A percentile compares a stretch with the other conserved stretches of the same genome.
Conservation (phyloP, 139 green algal genomes). For the Micractinium sp. region DNA sequence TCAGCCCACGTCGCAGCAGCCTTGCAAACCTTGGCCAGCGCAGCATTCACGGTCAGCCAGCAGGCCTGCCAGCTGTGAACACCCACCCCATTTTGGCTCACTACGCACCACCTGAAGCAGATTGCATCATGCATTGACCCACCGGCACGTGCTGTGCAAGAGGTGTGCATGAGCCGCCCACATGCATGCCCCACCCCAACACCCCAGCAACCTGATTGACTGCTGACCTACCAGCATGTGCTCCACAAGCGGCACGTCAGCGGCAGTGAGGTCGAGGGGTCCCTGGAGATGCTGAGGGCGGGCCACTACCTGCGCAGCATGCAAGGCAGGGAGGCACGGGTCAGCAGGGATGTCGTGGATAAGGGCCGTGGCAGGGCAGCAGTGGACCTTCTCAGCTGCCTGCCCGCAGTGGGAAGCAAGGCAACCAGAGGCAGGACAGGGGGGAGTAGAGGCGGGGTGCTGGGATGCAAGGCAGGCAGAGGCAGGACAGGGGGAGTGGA, state of each 20-base stretch:
- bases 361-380: background rate
- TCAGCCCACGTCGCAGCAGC: background rate
- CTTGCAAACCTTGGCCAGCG: background rate
- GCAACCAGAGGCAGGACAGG: no score
- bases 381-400: background rate
- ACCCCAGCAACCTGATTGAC: background rate
- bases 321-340: background rate
- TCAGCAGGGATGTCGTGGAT: background rate
- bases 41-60: background rate
- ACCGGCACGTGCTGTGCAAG: background rate
- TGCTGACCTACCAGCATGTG: slow-evolving; percentile 75
- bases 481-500: no score
- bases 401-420: background rate
- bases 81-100: no score
- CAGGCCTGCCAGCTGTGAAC: no score
- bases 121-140: background rate
- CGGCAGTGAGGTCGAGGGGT: slow-evolving; percentile 43
- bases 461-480: no score
- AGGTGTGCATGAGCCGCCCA: no score
- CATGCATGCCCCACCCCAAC: no score
- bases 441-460: no score
- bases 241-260: slow-evolving; percentile 65
- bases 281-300: slow-evolving; percentile 53
- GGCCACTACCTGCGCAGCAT: slow-evolving; percentile 66
- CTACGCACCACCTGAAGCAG: background rate